A percentile compares a stretch with the other conserved stretches of the same genome.
Evolutionary conservation across 352 stramenopile genomes (phyloP).

Genomic region (Phytophthora litchii): DNA sequence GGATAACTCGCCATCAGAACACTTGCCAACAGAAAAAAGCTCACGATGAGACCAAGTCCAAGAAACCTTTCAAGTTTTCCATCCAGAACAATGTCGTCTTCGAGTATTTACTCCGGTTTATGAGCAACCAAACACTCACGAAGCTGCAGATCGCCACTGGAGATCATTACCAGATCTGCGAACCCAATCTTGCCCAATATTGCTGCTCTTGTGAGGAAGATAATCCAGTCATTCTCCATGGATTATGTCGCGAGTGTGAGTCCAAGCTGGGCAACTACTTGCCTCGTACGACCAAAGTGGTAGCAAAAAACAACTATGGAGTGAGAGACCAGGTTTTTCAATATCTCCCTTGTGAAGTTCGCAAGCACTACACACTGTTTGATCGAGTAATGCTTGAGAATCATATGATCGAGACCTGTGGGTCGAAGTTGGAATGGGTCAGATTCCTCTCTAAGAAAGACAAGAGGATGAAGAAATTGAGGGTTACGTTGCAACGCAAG

Average conservation of each 20-base stretch:
- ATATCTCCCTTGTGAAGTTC: constrained; percentile 11
- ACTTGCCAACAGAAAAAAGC: constrained; percentile 14
- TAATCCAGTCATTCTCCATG: constrained; percentile 18
- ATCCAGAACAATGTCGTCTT: constrained; percentile 21
- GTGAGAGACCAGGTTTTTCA: constrained; percentile 15
- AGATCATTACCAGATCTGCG: constrained; percentile 15
- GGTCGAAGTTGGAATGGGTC: constrained; percentile 26
- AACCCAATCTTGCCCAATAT: constrained; percentile 10
- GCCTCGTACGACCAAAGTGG: constrained; percentile 20
- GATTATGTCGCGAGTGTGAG: constrained; percentile 19
- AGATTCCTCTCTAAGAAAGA: constrained; percentile 15
- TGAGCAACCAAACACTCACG: constrained; percentile 34
- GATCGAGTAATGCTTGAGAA: constrained; percentile 15
- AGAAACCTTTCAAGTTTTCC: constrained; percentile 27
- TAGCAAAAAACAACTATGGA: constrained; percentile 21
- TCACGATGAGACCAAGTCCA: constrained; percentile 3
- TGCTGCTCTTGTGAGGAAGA: constrained; percentile 38
- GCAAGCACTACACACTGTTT: constrained; percentile 22
- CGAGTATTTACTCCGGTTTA: constrained; percentile 18
- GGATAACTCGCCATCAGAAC: constrained; percentile 25
- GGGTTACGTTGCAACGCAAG: constrained; percentile 13
- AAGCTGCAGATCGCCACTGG: constrained; percentile 33
- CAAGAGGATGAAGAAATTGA: constrained; percentile 8
- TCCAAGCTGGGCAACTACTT: constrained; percentile 11
- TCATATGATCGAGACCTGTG: constrained; percentile 21